Evolutionary conservation across 345 rosid species (phyloP).

Genomic region (Lepidium africanum): DNA sequence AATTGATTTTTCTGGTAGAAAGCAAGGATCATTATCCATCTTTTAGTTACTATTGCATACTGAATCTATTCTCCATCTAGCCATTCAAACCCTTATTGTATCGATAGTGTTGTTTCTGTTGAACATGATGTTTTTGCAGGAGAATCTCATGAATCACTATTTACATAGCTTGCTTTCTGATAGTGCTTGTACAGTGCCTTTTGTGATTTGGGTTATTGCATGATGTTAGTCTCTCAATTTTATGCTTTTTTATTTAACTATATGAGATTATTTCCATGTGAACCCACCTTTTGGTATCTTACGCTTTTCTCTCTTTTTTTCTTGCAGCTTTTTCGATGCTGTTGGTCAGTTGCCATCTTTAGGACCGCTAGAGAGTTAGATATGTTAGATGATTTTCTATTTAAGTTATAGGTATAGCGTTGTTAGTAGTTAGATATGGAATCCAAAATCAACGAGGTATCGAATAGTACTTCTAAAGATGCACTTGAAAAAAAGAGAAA

Average conservation of each 20-base stretch:
- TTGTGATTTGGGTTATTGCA: not conserved
- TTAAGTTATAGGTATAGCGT: slow-evolving; percentile 26
- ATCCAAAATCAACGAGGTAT: slow-evolving; percentile 40
- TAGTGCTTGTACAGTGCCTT: not conserved
- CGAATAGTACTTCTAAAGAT: slow-evolving; percentile 35
- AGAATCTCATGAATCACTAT: not conserved
- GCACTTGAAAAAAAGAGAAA: slow-evolving; percentile 38
- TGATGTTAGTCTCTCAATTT: not conserved
- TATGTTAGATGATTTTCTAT: slow-evolving; percentile 13
- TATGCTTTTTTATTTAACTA: not conserved
- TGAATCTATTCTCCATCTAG: not conserved
- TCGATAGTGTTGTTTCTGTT: not conserved
- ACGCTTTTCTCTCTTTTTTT: not conserved
- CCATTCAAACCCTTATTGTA: not conserved
- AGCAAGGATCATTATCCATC: not conserved
- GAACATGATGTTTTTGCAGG: not conserved
- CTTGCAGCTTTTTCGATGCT: slow-evolving; percentile 17
- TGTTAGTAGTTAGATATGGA: slow-evolving; percentile 52
- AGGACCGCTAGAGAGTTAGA: slow-evolving; percentile 29
- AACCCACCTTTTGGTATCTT: not conserved
- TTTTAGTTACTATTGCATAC: not conserved
- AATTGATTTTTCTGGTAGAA: not conserved
- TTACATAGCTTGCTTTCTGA: not conserved
- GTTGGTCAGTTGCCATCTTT: slow-evolving; percentile 18
- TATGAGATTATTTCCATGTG: not conserved